Evolutionary conservation across 805 yeast species (phyloP), one percentile per base, ranked within the genome.

Genomic region (Blastobotrys chiropterorum): DNA sequence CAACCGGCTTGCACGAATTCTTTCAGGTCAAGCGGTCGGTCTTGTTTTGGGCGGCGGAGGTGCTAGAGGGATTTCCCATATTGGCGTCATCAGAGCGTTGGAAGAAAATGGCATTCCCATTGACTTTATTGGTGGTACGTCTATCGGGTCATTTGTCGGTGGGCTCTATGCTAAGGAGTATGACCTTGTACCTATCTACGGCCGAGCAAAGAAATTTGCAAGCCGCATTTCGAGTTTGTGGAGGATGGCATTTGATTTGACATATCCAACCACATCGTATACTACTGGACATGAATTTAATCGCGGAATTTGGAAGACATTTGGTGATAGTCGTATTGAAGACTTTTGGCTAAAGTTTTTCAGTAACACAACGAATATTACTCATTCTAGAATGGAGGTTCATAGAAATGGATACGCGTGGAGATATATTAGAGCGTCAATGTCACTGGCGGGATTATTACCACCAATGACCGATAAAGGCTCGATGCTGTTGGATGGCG

Each of bases 21-120:
- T 92, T 14, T 86, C 97, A 0, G 96, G 96, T 5, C 89, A 90
- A 64, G 96, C 97, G 0, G 86, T 94, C 41, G 99, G 98, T 0
- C 72, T 94, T 16, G 97, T 92, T 3, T 72, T 92, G 2, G 99
- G 99, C 4, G 99, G 99, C 13, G 99, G 99, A 41, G 99, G 99
- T 43, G 96, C 98, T 0, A 75, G 98, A 59, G 99, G 99, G 1
- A 75, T 92, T 13, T 80, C 96, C 13, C 99, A 92, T 65, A 75
- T 92, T 41, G 99, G 99, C 2, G 84, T 94, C 2, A 79, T 92
- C n/a, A 80, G 82, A 48, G 96, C 97, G 0, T 70, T 92, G 7
- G 98, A 92, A 65, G 95, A 87, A 56, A 81, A 82, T 51, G 97
- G 97, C 0, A 86, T 92, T 13, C 99, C 99, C 0, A 83, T 94